A percentile compares a stretch with the other conserved stretches of the same genome.
Conservation (phyloP, 1,284 basidiomycete species). For the Neonothopanus nambi region DNA sequence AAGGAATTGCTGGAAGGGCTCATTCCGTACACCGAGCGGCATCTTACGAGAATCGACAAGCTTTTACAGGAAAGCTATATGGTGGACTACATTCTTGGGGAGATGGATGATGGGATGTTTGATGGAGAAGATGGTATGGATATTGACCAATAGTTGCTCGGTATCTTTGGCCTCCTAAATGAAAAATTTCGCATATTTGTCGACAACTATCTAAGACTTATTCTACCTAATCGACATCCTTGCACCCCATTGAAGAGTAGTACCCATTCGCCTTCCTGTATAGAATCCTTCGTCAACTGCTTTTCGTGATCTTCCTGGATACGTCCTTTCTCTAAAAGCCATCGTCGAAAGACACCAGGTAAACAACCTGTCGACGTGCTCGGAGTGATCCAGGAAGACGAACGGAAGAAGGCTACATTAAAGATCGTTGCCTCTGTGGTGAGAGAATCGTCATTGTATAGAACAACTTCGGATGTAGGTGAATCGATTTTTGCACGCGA, state of each 20-base stretch:
- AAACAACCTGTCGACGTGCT: conserved; percentile 59
- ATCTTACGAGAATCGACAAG: conserved; percentile 83
- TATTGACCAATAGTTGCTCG: conserved; percentile 30
- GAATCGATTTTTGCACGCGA: conserved; percentile 43
- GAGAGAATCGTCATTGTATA: conserved; percentile 51
- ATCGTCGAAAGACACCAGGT: conserved; percentile 65
- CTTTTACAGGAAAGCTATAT: conserved; percentile 92
- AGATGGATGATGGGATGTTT: conserved; percentile 87
- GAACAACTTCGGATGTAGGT: conserved; percentile 55
- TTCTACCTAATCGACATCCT: conserved; percentile 59
- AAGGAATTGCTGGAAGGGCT: conserved; percentile 84
- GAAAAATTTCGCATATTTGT: neutral
- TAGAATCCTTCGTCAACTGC: conserved; percentile 39
- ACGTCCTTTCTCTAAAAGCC: conserved; percentile 59
- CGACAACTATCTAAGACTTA: neutral
- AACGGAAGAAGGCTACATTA: conserved; percentile 66
- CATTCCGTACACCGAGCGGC: conserved; percentile 93
- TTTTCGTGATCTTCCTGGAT: conserved; percentile 46
- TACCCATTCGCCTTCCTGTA: conserved; percentile 61
- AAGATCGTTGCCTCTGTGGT: conserved; percentile 68
- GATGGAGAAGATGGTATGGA: conserved; percentile 46
- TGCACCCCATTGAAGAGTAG: conserved; percentile 71
- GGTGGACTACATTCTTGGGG: conserved; percentile 87
- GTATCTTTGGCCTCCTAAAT: neutral
- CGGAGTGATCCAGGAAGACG: conserved; percentile 65